Conservation (phyloP, 2,329 filamentous ascomycete species). For the Diaporthe sp. region DNA sequence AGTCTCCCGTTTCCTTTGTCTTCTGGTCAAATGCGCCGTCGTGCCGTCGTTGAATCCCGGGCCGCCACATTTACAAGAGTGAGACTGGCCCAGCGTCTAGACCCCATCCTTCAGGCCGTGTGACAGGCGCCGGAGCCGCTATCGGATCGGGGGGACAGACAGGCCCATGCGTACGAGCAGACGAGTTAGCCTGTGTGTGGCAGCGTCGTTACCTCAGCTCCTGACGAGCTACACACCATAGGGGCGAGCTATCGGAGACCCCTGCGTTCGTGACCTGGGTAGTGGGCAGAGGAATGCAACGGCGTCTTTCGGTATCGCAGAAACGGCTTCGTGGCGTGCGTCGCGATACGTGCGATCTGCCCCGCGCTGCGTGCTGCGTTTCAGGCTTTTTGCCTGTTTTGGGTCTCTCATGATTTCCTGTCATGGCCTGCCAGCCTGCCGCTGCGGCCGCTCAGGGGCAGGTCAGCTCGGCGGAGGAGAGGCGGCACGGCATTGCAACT, state of each 20-base stretch:
- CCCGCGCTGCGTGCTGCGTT: conserved; percentile 9
- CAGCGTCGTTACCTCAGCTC: conserved; percentile 9
- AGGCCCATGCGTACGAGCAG: background rate
- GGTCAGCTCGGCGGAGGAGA: conserved; percentile 16
- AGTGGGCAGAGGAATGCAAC: conserved; percentile 1
- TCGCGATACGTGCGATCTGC: conserved; percentile 27
- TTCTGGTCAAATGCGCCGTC: background rate
- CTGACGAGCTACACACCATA: conserved; percentile 10
- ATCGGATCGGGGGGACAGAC: conserved; percentile 14
- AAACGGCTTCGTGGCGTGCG: conserved; percentile 22
- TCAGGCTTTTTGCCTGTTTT: background rate
- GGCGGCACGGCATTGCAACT: conserved; percentile 28
- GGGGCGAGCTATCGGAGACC: conserved; percentile 15
- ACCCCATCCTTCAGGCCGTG: conserved; percentile 31
- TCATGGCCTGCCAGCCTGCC: background rate
- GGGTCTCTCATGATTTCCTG: background rate
- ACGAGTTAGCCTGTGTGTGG: background rate
- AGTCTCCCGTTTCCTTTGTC: conserved; percentile 6
- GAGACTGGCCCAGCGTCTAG: conserved; percentile 36
- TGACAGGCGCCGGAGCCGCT: conserved; percentile 35
- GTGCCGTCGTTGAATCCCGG: conserved; percentile 19
- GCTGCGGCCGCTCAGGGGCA: conserved; percentile 23
- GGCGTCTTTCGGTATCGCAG: conserved; percentile 17
- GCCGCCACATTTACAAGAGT: conserved; percentile 26
- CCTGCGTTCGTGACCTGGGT: conserved; percentile 3